Evolutionary conservation across 805 yeast genomes (phyloP), one percentile per base, ranked within the genome.

Genomic region (Debaryomyces hansenii): DNA sequence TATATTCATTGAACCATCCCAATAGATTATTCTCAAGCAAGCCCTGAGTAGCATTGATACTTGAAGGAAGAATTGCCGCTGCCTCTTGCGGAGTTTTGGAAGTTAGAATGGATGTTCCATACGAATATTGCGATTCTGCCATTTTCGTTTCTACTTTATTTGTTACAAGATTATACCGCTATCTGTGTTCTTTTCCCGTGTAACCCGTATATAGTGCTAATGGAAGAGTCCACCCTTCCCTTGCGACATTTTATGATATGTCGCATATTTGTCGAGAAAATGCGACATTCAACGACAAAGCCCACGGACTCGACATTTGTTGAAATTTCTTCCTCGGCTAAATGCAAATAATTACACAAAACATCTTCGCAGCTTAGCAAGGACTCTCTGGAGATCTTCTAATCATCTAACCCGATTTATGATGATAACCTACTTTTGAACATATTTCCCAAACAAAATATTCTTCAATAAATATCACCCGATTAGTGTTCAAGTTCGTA

Each of bases 61-160:
- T 61, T 49, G 63, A 63, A 38, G 74, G 72, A 16, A 72, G 60
- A 36, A 70, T 66, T 24, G 59, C 54, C 20, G 75, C 71, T 28
- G 74, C 72, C 46, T 72, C 73, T 41, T 62, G 62, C 11, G 78
- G 78, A 3, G 72, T 51, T 58, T 70, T 71, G 41, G 72, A 61
- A 6, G 78, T 72, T 50, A 72, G 61, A 24, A 72, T 68, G 20
- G 72, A 54, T 8, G 77, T 71, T 20, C 54, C 55, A 42, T 54
- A 57, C 24, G 46, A 42, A 21, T 45, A 45, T 15, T 48, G 44
- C 37, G 45, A 40, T 11, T 48, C 49, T 34, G 51, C 57, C 18
- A 53, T 58, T 42, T 56, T 34, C 16, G 27, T 33, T 20, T 40
- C 20, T 28, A 31, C 21, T 28, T 28, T 16, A 8, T 24, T 7